Base-by-base conservation (phyloP, 257 asterid genomes). In the Jasminum sambac region DNA sequence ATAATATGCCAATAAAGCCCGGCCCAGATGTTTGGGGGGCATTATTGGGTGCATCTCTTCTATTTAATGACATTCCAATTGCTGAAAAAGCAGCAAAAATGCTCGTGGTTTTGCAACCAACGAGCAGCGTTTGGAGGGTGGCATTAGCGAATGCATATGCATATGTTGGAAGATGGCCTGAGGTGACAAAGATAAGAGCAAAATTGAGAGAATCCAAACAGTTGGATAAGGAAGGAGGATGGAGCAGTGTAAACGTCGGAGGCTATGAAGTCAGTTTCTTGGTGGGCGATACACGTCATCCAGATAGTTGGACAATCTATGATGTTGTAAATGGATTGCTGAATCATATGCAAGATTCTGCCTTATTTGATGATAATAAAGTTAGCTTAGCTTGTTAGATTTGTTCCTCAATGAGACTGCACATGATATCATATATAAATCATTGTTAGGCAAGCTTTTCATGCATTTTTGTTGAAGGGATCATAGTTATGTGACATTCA, bases 91-190 rank as follows among this genome's bases (percentile, higher is more conserved):
- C 84, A n/a, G 87, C 85, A 13, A 55, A 64, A 63, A 79, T 72
- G 66, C 82, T 79, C 0, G 76, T 77, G 5, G 26, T 71, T 48
- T 37, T 74, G 64, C 83, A 79, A 43, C 86, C 89, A 7, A 42
- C 25, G 16, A 82, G 80, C 46, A 74, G 73, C 61, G 25, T 71
- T 14, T 84, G 89, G 89, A 81, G 86, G 72, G 80, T 81, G 4
- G 83, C 83, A 0, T 30, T 84, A 52, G 52, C 89, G 2, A 84
- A 84, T 64, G 83, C 64, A 1, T 81, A 82, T 68, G 89, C 86
- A 0, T 67, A 76, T 11, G 80, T 30, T 0, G 85, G 84, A 6
- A 69, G 71, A 58, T 84, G 89, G 89, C 34, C 21, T 5, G 62
- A 75, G 41, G 86, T 69, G 34, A 79, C 72, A 8, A 72, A 73